Conservation (phyloP, 2,329 filamentous ascomycete genomes). For the Colletotrichum karsti region DNA sequence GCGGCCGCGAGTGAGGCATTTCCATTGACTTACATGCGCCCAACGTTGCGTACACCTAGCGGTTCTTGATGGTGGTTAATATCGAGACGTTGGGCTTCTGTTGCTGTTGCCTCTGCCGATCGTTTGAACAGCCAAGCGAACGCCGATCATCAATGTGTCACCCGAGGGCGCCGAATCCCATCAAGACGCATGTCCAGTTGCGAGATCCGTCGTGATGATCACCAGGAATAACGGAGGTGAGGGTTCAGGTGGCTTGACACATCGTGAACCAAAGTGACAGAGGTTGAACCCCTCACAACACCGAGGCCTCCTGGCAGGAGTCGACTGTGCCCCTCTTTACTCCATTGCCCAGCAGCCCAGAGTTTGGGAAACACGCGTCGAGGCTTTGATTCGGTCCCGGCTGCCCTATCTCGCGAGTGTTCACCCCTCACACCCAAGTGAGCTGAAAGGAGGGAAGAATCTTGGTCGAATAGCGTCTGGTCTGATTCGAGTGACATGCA, state of each 20-base stretch:
- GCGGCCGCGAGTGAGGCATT: background rate
- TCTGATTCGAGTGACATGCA: conserved; percentile 7
- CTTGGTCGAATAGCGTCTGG: background rate
- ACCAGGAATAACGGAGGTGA: background rate
- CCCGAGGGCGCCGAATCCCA: background rate
- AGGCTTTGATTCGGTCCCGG: background rate
- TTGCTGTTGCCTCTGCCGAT: background rate
- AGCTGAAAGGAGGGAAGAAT: background rate
- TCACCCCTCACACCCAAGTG: conserved; percentile 1
- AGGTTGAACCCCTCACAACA: background rate
- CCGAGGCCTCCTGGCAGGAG: conserved; percentile 3
- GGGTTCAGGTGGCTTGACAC: background rate
- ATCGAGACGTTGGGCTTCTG: background rate
- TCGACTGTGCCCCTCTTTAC: background rate
- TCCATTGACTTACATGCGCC: background rate
- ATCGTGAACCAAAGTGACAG: background rate
- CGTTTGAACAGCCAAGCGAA: background rate
- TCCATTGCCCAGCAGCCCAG: conserved; percentile 4
- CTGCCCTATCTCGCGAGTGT: background rate
- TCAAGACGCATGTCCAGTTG: background rate
- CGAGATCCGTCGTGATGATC: background rate
- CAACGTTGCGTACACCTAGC: background rate
- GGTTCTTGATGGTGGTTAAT: background rate
- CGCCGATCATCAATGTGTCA: background rate
- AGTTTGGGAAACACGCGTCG: conserved; percentile 10